These are phyloP conservation scores for Hevea brasiliensis DNA, from an alignment of 345 rosid genomes.

Conservation along the genomic window DNA sequence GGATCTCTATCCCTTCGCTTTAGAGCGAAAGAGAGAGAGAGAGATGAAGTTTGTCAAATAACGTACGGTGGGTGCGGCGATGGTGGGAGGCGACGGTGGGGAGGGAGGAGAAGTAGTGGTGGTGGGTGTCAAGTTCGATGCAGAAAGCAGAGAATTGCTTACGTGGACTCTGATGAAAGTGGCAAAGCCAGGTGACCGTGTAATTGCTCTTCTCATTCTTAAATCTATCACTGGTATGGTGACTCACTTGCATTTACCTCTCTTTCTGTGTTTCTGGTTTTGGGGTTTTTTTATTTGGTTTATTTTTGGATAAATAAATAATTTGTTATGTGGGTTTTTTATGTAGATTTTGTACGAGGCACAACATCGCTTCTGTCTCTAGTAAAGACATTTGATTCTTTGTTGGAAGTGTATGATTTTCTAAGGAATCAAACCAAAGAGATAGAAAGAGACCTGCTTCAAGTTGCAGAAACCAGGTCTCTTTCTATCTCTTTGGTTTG, in stretches of 20 bases:
- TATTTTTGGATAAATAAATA: constrained; percentile 20
- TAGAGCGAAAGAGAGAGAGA: background rate
- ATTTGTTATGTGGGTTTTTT: background rate
- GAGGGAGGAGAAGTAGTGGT: constrained; percentile 47
- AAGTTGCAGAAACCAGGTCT: constrained; percentile 89
- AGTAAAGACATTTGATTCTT: constrained; percentile 73
- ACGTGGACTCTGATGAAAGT: constrained; percentile 88
- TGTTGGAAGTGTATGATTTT: constrained; percentile 80
- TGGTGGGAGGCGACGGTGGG: constrained; percentile 12
- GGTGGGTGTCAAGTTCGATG: constrained; percentile 80
- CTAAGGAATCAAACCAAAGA: no score
- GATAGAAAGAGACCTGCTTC: no score
- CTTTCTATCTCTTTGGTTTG: constrained; percentile 1
- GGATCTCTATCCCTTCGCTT: background rate
- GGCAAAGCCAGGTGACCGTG: constrained; percentile 77
- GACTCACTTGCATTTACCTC: background rate
- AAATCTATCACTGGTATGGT: constrained; percentile 47
- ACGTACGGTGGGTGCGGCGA: constrained; percentile 15
- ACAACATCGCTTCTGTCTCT: constrained; percentile 67
- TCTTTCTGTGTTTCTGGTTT: background rate
- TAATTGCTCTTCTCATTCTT: constrained; percentile 85
- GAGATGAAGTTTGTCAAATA: constrained; percentile 4
- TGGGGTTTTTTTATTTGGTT: no score
- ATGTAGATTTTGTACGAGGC: constrained; percentile 43
- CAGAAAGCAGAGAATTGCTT: constrained; percentile 66